Percentiles rank a stretch among this genome's conserved stretches.
phyloP scores from a whole-genome alignment of 1,139 yeast species.

The Ogataea hybrid region DNA sequence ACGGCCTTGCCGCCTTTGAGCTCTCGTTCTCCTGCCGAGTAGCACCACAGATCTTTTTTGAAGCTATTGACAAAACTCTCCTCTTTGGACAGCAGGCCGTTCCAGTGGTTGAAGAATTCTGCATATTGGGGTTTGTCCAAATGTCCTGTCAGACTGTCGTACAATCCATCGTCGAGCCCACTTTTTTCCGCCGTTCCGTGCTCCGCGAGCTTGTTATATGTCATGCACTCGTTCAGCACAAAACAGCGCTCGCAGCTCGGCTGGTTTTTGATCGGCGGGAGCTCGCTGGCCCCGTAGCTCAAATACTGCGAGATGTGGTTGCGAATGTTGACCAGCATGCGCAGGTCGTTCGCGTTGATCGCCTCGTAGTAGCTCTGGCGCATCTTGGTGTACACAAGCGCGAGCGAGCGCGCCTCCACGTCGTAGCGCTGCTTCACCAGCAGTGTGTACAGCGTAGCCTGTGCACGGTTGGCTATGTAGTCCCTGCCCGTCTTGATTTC shows the following conservation, averaged over 20 bases:
- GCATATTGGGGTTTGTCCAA: constrained; percentile 41
- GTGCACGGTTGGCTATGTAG: constrained; percentile 76
- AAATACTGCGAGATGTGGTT: constrained; percentile 65
- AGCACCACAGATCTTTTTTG: constrained; percentile 67
- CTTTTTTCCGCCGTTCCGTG: constrained; percentile 47
- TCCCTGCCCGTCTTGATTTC: constrained; percentile 86
- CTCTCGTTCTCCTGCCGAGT: constrained; percentile 62
- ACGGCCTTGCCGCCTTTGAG: constrained; percentile 56
- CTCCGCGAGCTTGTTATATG: constrained; percentile 59
- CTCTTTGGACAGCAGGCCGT: constrained; percentile 67
- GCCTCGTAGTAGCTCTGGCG: constrained; percentile 43
- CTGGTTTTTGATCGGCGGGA: constrained; percentile 61
- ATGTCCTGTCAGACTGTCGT: constrained; percentile 49
- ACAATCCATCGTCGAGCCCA: constrained; percentile 47
- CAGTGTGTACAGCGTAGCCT: constrained; percentile 80
- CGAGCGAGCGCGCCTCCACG: constrained; percentile 58
- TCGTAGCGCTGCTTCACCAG: constrained; percentile 78
- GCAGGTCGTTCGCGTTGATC: constrained; percentile 52
- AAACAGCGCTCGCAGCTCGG: constrained; percentile 70
- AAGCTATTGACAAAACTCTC: constrained; percentile 56
- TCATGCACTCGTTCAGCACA: constrained; percentile 63
- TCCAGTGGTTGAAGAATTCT: constrained; percentile 71
- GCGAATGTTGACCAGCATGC: constrained; percentile 63
- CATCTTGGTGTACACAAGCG: constrained; percentile 73
- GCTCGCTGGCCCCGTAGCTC: constrained; percentile 44